Evolutionary conservation across 2,329 filamentous ascomycete genomes (phyloP).

Genomic region (Neospermospora avenae): DNA sequence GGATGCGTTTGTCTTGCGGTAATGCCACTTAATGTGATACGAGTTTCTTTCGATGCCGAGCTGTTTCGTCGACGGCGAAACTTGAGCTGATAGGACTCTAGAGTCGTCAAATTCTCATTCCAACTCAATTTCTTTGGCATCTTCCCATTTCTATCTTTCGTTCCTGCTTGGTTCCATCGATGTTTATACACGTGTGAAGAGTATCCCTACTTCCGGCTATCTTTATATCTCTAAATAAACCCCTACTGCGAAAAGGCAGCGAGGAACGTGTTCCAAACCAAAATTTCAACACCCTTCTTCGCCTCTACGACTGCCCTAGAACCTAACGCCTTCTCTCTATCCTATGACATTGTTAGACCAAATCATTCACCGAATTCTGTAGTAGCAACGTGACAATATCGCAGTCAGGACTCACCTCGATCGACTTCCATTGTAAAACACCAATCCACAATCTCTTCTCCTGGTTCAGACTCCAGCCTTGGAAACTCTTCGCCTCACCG

Average conservation of each 20-base stretch:
- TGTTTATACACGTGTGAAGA: too few species aligned
- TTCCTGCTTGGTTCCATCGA: too few species aligned
- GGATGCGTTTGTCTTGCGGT: background rate
- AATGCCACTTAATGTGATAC: conserved; percentile 2
- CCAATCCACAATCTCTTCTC: conserved; percentile 12
- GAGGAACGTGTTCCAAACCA: background rate
- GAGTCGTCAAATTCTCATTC: too few species aligned
- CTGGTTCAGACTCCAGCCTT: conserved; percentile 16
- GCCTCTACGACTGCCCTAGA: background rate
- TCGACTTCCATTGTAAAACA: conserved; percentile 9
- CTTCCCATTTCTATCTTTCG: too few species aligned
- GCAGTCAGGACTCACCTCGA: conserved; percentile 16
- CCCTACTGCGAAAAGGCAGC: background rate
- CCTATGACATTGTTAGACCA: background rate
- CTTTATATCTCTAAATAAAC: too few species aligned
- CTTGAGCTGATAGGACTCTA: too few species aligned
- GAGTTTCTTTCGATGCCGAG: background rate
- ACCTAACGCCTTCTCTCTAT: background rate
- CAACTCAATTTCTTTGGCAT: too few species aligned
- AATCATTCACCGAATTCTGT: background rate
- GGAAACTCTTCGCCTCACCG: background rate
- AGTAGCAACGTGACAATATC: too few species aligned
- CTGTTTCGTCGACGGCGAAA: too few species aligned
- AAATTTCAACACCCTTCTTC: background rate
- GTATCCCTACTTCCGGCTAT: too few species aligned